Evolutionary conservation across 163 green algal species (phyloP).

Genomic region (Chlorella variabilis): DNA sequence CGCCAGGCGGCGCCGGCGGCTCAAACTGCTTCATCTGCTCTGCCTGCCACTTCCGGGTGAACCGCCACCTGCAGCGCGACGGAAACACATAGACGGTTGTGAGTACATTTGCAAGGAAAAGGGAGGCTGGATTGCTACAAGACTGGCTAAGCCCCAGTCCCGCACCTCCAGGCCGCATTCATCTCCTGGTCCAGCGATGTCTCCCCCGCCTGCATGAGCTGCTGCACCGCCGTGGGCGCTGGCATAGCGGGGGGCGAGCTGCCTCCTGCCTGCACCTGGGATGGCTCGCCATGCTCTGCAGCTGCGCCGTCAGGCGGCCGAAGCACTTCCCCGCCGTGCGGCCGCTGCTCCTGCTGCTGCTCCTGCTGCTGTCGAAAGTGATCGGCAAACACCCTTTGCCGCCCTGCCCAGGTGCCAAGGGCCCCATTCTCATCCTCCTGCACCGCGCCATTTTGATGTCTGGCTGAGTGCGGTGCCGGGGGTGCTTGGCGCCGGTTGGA

Average conservation of each 20-base stretch:
- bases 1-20: background rate
- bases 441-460: background rate
- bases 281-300: background rate
- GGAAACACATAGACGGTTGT: no score
- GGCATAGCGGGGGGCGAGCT: background rate
- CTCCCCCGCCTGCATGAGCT: background rate
- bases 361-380: conserved; percentile 6
- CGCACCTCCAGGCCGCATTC: conserved; percentile 30
- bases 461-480: background rate
- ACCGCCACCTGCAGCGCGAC: conserved; percentile 37
- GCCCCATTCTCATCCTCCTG: background rate
- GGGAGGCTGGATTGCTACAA: no score
- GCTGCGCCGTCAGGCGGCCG: background rate
- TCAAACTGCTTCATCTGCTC: conserved; percentile 63
- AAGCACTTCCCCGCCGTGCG: background rate
- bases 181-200: conserved; percentile 21
- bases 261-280: no score
- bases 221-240: background rate
- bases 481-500: background rate
- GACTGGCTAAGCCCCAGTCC: no score
- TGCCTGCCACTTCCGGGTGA: conserved; percentile 55
- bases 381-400: conserved; percentile 40
- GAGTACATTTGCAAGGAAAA: no score
- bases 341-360: conserved; percentile 3
- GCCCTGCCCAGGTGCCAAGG: conserved; percentile 49